phyloP scores from a whole-genome alignment of 441 rosid species.

The California macrophylla region DNA sequence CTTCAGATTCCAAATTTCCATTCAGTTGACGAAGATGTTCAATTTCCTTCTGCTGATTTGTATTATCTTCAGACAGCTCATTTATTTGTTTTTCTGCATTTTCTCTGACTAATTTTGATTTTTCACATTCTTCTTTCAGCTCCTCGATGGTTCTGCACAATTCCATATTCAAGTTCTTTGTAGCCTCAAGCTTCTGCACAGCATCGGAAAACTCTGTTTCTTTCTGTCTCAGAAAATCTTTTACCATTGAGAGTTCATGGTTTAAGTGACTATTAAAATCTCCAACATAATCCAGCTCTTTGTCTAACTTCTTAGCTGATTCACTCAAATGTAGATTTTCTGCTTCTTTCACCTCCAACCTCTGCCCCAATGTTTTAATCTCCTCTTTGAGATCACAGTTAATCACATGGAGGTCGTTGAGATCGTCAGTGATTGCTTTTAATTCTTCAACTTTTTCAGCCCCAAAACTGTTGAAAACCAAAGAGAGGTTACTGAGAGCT shows the following conservation, averaged over 20 bases:
- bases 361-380: conserved; percentile 37
- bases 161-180: conserved; percentile 37
- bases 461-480: conserved; percentile 49
- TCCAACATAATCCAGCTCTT: conserved; percentile 42
- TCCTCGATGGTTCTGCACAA: conserved; percentile 47
- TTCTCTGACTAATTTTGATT: conserved; percentile 30
- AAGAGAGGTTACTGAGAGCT: conserved; percentile 36
- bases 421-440: conserved; percentile 34
- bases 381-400: conserved; percentile 36
- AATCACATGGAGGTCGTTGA: conserved; percentile 26
- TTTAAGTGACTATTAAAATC: conserved; percentile 50
- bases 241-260: conserved; percentile 36
- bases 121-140: conserved; percentile 45
- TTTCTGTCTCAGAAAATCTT: conserved; percentile 48
- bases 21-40: conserved; percentile 41
- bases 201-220: conserved; percentile 48
- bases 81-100: conserved; percentile 35
- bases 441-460: conserved; percentile 52
- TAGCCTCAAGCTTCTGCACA: conserved; percentile 49
- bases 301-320: conserved; percentile 42
- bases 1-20: conserved; percentile 42
- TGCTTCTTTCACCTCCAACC: conserved; percentile 40
- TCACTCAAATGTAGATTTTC: conserved; percentile 41
- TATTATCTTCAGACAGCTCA: conserved; percentile 32
- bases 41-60: conserved; percentile 43